These are phyloP conservation scores for Marsdenia floribunda DNA, from an alignment of 257 asterid genomes.

Conservation along the genomic window DNA sequence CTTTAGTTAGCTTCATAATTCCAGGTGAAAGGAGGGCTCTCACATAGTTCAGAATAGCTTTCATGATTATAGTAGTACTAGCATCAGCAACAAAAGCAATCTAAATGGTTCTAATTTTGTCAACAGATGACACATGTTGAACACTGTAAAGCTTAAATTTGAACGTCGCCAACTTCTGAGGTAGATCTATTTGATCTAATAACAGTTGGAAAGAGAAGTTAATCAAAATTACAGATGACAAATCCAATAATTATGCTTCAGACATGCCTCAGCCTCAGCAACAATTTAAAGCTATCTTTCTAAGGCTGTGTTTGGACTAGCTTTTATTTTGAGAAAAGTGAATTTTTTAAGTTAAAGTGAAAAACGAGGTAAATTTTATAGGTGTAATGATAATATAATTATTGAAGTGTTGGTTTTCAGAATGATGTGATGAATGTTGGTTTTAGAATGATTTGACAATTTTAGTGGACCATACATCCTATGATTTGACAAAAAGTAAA, in stretches of 20 bases:
- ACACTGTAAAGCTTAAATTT: constrained; percentile 1
- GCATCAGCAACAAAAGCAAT: constrained; percentile 75
- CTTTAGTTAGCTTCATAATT: not conserved
- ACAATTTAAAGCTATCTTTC: not conserved
- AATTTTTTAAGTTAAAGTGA: no score
- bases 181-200: not conserved
- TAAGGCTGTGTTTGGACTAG: no score
- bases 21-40: constrained; percentile 51
- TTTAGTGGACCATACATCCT: no score
- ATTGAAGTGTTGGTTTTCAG: no score
- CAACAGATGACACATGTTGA: constrained; percentile 82
- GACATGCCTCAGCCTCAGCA: not conserved
- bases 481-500: no score
- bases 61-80: constrained; percentile 74
- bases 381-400: no score
- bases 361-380: no score
- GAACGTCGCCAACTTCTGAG: not conserved
- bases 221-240: not conserved
- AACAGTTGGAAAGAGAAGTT: not conserved
- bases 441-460: no score
- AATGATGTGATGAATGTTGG: no score
- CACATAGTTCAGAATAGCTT: constrained; percentile 80
- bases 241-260: not conserved
- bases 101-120: constrained; percentile 53
- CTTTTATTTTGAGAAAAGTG: no score